Base-by-base conservation (phyloP, 1,284 basidiomycete species). In the Bothia castanella region DNA sequence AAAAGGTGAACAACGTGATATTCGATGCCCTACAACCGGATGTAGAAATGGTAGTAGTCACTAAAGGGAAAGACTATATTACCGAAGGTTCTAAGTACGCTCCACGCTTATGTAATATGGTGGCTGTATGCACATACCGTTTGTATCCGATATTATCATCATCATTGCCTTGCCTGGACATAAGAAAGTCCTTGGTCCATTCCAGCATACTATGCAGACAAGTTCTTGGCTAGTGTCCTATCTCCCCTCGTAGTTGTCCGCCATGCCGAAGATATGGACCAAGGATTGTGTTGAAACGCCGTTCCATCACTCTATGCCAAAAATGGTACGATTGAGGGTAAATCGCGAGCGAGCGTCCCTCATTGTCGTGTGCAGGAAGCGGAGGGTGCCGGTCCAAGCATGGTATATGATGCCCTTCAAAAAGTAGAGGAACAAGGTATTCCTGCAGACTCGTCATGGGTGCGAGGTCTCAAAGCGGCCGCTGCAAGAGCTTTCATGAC, bases 401-500 rank as follows among this genome's bases (percentile, higher is more conserved):
- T 60, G 55, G 19, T 55, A 11, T 42, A 25, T 6, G 58, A 60
- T 17, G 41, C 54, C 13, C 42, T 61, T 29, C 38, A 36, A 17
- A 55, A 48, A 41, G 49, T 36, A 31, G 50, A 49, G 23, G 44
- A 25, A 5, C 25, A 44, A 36, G 34, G 40, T n/a, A 45, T 46
- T 10, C 43, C 48, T 32, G 47, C 37, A 5, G 49, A 59, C 23
- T 31, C 43, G 13, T 39, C 36, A 21, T 45, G 49, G 52, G 48
- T 47, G 23, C 35, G 17, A 34, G 37, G 23, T 16, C 51, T 61
- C 19, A 58, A 55, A 30, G 50, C 49, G 6, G 51, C 49, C 7
- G 55, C 58, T 14, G 57, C 52, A 7, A 53, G 52, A 11, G 60
- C 54, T 10, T 59, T 54, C 42, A 46, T 49, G 37, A 58, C 55